Base-by-base conservation (phyloP, 1,284 basidiomycete species). In the Porphyrellus sp. region DNA sequence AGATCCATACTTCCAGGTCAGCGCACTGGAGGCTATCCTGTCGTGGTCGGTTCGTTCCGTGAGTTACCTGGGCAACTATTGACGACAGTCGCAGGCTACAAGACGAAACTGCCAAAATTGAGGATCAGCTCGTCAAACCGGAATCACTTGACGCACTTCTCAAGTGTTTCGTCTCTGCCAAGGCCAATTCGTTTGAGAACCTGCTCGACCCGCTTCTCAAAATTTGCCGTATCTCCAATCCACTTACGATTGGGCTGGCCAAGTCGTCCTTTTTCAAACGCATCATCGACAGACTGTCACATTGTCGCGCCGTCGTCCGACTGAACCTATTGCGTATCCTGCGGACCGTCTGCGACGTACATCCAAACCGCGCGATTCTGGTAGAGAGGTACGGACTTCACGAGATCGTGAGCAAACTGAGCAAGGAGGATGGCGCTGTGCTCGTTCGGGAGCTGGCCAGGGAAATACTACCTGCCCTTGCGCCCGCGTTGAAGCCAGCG, bases 1-100 rank as follows among this genome's bases (percentile, higher is more conserved):
- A 35, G 95, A 99, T 65, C 90, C 93, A 0, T 98, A 97, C 74
- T 99, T 98, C 84, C 91, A 95, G 68, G 90, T 95, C 56, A 91
- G 88, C 62, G 91, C 95, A 12, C 72, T 98, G 50, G 96, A 99
- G 67, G 86, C 93, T 6, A 84, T 98, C 30, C 72, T 94, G 8
- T 88, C 91, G 5, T 98, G 96, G 96, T 91, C 56, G 57, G 82
- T 70, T 24, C 52, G 18, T 40, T 42, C 30, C 15, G 15, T 39
- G n/a, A 34, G 23, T 55, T 30, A 15, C 48, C 7, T 37, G 4
- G 40, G n/a, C n/a, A 33, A 59, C 35, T n/a, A 43, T 16, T 60
- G 21, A 58, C 21, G 2, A 24, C 38, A 34, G 11, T 31, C 20
- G 18, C 62, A 93, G 90, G 90, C 74, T 98, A 54, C 91, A 94